phyloP scores from a whole-genome alignment of 768 basidiomycete genomes.

The Paxillus rubicundulus region DNA sequence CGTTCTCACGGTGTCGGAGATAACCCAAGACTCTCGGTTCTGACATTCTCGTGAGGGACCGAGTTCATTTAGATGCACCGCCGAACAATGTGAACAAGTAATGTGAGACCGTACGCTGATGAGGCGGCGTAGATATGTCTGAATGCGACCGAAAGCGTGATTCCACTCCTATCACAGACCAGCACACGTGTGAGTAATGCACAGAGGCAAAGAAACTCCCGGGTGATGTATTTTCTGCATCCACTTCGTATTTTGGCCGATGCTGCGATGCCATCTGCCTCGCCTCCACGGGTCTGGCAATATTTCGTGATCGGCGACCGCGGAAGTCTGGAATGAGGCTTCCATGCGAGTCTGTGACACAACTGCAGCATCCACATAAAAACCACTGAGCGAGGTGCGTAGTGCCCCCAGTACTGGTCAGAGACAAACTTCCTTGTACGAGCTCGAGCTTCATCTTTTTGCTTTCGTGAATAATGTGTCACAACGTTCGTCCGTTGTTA shows the following conservation, averaged over 20 bases:
- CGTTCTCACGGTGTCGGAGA: constrained; percentile 29
- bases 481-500: constrained; percentile 53
- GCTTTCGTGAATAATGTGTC: constrained; percentile 52
- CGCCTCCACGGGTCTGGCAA: constrained; percentile 34
- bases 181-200: constrained; percentile 7
- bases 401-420: constrained; percentile 10
- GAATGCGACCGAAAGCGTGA: background rate
- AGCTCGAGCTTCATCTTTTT: constrained; percentile 14
- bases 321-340: constrained; percentile 33
- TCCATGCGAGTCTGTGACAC: constrained; percentile 38
- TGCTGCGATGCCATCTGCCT: constrained; percentile 31
- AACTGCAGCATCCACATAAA: constrained; percentile 31
- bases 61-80: constrained; percentile 16
- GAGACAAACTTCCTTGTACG: constrained; percentile 18
- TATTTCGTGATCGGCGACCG: constrained; percentile 28
- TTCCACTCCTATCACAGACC: constrained; percentile 3
- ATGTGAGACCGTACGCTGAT: constrained; percentile 2
- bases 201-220: constrained; percentile 12
- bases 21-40: constrained; percentile 8
- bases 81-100: constrained; percentile 7
- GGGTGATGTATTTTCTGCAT: constrained; percentile 7
- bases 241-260: constrained; percentile 19
- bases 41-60: constrained; percentile 10
- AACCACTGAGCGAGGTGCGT: constrained; percentile 15
- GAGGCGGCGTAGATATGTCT: background rate